Evolutionary conservation across 768 basidiomycete genomes (phyloP).

Genomic region (Lactarius akahatsu): DNA sequence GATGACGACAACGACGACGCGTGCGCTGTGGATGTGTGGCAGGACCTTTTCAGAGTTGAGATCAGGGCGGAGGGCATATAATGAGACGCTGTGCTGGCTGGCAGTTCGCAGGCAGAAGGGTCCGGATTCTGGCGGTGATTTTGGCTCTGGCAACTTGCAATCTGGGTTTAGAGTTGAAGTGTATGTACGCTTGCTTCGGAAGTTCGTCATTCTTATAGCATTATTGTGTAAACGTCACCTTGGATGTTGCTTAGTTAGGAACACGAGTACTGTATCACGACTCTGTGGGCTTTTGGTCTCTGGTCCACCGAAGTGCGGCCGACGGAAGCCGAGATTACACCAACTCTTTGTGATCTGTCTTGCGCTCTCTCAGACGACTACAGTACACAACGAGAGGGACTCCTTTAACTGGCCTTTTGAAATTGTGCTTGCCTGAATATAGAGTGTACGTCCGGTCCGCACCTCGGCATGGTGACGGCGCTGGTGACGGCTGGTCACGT

Average conservation of each 20-base stretch:
- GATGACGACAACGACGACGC: slow-evolving; percentile 7
- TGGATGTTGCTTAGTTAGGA: slow-evolving; percentile 6
- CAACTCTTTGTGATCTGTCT: too few species aligned
- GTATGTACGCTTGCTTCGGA: slow-evolving; percentile 6
- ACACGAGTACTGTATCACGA: neutral
- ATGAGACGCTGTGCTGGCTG: neutral
- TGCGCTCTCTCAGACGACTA: too few species aligned
- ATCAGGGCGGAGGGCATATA: slow-evolving; percentile 2
- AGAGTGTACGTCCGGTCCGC: too few species aligned
- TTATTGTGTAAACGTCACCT: neutral
- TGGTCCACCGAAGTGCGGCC: too few species aligned
- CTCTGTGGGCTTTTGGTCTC: neutral
- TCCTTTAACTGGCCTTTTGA: too few species aligned
- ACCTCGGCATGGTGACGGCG: too few species aligned
- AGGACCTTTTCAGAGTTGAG: slow-evolving; percentile 19
- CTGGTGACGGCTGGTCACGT: too few species aligned
- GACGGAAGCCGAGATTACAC: too few species aligned
- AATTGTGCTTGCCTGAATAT: too few species aligned
- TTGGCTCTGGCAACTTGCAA: neutral
- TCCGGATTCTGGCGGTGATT: slow-evolving; percentile 1
- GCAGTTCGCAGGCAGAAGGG: neutral
- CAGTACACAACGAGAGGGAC: too few species aligned
- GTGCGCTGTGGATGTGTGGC: slow-evolving; percentile 25
- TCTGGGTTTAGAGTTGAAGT: neutral
- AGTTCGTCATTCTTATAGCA: neutral